These are phyloP conservation scores for Globisporangium orthogonon DNA, from an alignment of 352 stramenopile genomes.

Conservation along the genomic window DNA sequence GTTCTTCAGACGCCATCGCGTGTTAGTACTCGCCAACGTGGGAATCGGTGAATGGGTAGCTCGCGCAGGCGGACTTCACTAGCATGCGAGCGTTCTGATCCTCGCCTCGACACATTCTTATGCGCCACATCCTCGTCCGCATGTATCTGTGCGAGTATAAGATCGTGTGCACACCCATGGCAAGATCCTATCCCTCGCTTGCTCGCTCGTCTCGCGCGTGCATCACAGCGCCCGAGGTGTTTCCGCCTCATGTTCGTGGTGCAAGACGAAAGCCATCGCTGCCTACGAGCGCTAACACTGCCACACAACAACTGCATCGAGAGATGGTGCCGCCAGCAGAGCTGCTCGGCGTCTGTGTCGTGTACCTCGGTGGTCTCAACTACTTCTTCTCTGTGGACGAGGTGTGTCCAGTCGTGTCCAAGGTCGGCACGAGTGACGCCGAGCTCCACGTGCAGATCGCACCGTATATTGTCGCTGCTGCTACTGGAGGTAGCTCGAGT, in stretches of 20 bases:
- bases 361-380: conserved; percentile 54
- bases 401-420: conserved; percentile 42
- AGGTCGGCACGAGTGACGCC: conserved; percentile 33
- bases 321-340: conserved; percentile 4
- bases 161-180: too few species aligned
- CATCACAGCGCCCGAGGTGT: too few species aligned
- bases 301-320: neutral
- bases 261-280: too few species aligned
- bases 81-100: too few species aligned
- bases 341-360: conserved; percentile 40
- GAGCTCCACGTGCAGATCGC: conserved; percentile 36
- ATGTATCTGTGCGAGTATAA: too few species aligned
- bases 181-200: too few species aligned
- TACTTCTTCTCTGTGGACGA: conserved; percentile 53
- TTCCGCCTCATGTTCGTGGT: too few species aligned
- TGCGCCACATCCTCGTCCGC: too few species aligned
- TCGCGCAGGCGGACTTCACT: neutral
- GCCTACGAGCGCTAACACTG: neutral
- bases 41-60: neutral
- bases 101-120: too few species aligned
- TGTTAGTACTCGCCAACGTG: neutral
- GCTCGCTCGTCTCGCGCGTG: too few species aligned
- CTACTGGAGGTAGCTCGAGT: too few species aligned
- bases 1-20: conserved; percentile 5
- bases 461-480: conserved; percentile 19